A percentile compares a stretch with the other conserved stretches of the same genome.
These are phyloP conservation scores for Trichosporon sp. DNA, from an alignment of 1,284 basidiomycete genomes.

Conservation along the genomic window DNA sequence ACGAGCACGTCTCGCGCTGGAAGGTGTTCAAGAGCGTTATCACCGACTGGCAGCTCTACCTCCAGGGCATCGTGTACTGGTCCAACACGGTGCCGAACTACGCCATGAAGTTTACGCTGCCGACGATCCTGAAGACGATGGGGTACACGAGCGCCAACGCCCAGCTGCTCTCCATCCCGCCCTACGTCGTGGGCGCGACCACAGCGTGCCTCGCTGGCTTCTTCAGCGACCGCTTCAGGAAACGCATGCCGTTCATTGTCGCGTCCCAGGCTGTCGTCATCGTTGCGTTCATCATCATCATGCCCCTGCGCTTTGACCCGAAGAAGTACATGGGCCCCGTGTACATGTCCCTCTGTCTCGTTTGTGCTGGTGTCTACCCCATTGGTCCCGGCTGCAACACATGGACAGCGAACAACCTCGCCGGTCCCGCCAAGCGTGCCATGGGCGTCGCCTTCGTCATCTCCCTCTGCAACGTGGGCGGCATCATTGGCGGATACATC, in stretches of 20 bases:
- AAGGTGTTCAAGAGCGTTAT: slow-evolving; percentile 20
- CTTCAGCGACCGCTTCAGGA: slow-evolving; percentile 32
- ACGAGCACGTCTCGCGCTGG: slow-evolving; percentile 11
- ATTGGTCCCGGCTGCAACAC: slow-evolving; percentile 39
- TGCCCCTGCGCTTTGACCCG: slow-evolving; percentile 3
- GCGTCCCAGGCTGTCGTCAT: slow-evolving; percentile 23
- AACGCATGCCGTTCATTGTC: slow-evolving; percentile 35
- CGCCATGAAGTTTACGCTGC: slow-evolving; percentile 34
- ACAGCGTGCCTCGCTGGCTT: slow-evolving; percentile 33
- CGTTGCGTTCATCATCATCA: slow-evolving; percentile 33
- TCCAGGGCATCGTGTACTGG: slow-evolving; percentile 26
- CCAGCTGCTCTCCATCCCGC: slow-evolving; percentile 44
- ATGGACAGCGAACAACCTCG: slow-evolving; percentile 41
- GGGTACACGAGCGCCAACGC: slow-evolving; percentile 35
- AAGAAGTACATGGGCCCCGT: slow-evolving; percentile 35
- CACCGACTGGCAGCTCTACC: slow-evolving; percentile 26
- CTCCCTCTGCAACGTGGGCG: slow-evolving; percentile 38
- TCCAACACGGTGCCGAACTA: slow-evolving; percentile 27
- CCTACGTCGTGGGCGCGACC: slow-evolving; percentile 38
- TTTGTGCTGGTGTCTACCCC: slow-evolving; percentile 40
- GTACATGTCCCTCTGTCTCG: slow-evolving; percentile 37
- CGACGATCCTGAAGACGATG: slow-evolving; percentile 37
- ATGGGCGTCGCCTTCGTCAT: slow-evolving; percentile 39
- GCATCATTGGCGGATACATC: slow-evolving; percentile 36
- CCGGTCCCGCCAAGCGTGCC: slow-evolving; percentile 43